Percentiles rank a stretch among this genome's conserved stretches.
These are phyloP conservation scores for Medicago lupulina DNA, from an alignment of 306 rosid genomes.

Conservation along the genomic window DNA sequence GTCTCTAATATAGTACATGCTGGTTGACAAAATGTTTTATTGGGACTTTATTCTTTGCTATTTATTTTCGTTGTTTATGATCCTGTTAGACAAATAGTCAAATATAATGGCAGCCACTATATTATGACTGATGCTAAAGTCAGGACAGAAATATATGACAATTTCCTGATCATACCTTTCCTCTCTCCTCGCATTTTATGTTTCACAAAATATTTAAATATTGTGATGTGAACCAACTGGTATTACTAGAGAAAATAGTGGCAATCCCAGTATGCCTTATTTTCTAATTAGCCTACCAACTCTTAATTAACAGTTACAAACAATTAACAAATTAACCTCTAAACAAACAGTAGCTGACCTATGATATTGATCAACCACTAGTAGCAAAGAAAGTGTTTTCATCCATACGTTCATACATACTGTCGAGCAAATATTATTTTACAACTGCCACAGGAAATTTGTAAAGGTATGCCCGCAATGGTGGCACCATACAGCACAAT, in stretches of 20 bases:
- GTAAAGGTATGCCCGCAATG: too few relatives aligned
- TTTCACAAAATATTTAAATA: background rate
- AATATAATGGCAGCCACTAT: background rate
- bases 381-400: too few relatives aligned
- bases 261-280: background rate
- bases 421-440: too few relatives aligned
- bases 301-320: background rate
- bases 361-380: too few relatives aligned
- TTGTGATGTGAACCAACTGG: background rate
- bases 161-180: background rate
- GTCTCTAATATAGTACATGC: background rate
- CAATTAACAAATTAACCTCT: background rate
- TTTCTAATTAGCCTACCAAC: background rate
- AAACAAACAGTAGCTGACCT: too few relatives aligned
- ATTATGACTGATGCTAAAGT: slow-evolving; percentile 18
- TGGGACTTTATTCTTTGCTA: slow-evolving; percentile 10
- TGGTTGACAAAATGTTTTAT: background rate
- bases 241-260: background rate
- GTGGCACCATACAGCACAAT: too few relatives aligned
- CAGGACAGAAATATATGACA: background rate
- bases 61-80: background rate
- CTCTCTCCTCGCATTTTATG: too few relatives aligned
- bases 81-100: slow-evolving; percentile 22
- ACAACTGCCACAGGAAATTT: too few relatives aligned
- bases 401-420: too few relatives aligned